phyloP scores from a whole-genome alignment of 306 rosid species.

The Ceratonia siliqua region DNA sequence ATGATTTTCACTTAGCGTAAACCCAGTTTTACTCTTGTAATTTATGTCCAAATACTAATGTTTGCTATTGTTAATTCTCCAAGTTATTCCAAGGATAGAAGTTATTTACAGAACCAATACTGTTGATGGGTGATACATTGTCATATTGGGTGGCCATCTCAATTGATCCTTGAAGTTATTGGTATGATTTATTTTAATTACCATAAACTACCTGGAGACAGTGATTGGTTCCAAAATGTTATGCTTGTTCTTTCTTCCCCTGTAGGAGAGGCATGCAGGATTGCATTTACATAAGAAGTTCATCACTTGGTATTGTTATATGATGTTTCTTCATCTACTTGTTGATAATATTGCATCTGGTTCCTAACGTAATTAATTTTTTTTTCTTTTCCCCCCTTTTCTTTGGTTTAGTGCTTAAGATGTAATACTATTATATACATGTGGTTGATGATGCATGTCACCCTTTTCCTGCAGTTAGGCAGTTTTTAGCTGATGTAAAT shows the following conservation, averaged over 20 bases:
- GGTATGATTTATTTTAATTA: too few species aligned
- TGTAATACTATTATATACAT: neutral
- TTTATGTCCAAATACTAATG: neutral
- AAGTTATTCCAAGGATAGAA: neutral
- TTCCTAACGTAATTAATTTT: neutral
- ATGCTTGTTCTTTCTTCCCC: neutral
- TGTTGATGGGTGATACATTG: constrained; percentile 1
- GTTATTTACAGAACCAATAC: neutral
- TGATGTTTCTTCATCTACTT: neutral
- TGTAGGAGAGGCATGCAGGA: neutral
- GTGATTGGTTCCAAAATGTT: neutral
- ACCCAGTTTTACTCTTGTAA: neutral
- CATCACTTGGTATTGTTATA: neutral
- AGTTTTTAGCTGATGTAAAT: neutral
- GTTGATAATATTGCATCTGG: neutral
- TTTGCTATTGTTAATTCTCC: neutral
- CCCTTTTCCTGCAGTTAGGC: neutral
- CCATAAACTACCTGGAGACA: neutral
- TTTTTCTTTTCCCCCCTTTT: neutral
- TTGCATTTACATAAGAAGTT: neutral
- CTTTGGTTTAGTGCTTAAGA: neutral
- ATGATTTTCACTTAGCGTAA: neutral
- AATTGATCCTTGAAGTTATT: constrained; percentile 6
- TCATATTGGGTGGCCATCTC: neutral
- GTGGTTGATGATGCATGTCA: neutral